phyloP scores from a whole-genome alignment of 495 filamentous ascomycete species.

The Astrocystis sublimbata region DNA sequence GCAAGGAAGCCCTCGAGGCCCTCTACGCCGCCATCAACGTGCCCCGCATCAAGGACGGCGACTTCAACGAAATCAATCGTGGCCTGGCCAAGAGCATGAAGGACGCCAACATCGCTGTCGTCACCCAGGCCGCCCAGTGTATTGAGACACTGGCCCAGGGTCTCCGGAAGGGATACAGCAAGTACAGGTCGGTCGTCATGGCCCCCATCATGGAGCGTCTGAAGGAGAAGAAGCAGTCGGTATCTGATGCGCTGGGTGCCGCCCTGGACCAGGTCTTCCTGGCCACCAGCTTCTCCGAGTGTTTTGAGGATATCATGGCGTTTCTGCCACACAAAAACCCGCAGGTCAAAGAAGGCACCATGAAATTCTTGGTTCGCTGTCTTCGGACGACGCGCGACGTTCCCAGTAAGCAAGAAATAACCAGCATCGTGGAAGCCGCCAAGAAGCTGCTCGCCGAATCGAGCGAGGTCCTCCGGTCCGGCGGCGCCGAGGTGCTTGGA shows the following conservation, averaged over 20 bases:
- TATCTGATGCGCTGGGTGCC: conserved; percentile 81
- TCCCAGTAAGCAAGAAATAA: conserved; percentile 79
- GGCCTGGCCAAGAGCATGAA: conserved; percentile 94
- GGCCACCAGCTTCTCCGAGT: conserved; percentile 77
- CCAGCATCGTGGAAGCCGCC: conserved; percentile 78
- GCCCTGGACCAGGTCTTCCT: conserved; percentile 86
- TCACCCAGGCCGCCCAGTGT: conserved; percentile 90
- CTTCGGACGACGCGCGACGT: conserved; percentile 80
- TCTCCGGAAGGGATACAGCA: conserved; percentile 72
- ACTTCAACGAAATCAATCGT: conserved; percentile 79
- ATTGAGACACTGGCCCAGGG: conserved; percentile 91
- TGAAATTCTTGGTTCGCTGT: conserved; percentile 86
- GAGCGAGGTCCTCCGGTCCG: conserved; percentile 77
- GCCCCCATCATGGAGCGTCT: conserved; percentile 87
- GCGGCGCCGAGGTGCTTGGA: conserved; percentile 87
- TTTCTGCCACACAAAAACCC: conserved; percentile 93
- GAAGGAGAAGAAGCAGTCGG: conserved; percentile 93
- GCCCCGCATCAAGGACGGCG: conserved; percentile 87
- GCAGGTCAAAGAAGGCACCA: conserved; percentile 90
- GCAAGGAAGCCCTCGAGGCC: conserved; percentile 91
- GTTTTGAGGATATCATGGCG: conserved; percentile 83
- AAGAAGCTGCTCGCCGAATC: conserved; percentile 90
- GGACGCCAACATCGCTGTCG: conserved; percentile 95
- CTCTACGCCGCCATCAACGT: conserved; percentile 76
- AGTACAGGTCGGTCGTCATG: conserved; percentile 78